Percentiles rank a stretch among this genome's conserved stretches.
Conservation (phyloP, 1,284 basidiomycete species). For the Leccinum griseonigrum region DNA sequence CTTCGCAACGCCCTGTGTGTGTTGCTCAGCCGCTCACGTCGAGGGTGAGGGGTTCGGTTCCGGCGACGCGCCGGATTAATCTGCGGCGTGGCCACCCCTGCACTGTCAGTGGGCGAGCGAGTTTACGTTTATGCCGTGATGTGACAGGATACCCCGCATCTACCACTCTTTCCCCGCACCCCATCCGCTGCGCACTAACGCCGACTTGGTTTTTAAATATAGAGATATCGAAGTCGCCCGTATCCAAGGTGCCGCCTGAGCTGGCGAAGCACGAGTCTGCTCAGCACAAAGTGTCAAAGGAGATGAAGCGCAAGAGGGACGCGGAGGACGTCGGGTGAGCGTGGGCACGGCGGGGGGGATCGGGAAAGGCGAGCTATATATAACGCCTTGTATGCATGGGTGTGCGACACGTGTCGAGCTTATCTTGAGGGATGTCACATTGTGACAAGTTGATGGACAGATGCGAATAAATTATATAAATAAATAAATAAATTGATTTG, state of each 20-base stretch:
- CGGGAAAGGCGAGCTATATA: background rate
- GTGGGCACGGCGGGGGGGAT: background rate
- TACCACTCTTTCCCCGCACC: constrained; percentile 20
- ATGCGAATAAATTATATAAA: background rate
- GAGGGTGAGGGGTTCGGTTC: constrained; percentile 1
- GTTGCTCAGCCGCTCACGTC: constrained; percentile 1
- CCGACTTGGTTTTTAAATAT: constrained; percentile 5
- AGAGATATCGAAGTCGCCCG: constrained; percentile 92
- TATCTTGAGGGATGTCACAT: background rate
- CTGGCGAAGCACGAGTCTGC: constrained; percentile 88
- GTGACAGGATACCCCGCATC: constrained; percentile 12
- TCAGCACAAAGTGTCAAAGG: constrained; percentile 81
- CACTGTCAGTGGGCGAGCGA: background rate
- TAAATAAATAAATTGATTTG: background rate
- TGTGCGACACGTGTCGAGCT: background rate
- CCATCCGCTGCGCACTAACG: constrained; percentile 15
- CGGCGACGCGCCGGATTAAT: background rate
- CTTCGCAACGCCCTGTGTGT: background rate
- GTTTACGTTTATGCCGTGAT: constrained; percentile 10
- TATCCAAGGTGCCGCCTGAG: constrained; percentile 86
- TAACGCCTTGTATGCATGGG: background rate
- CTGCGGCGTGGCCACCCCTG: background rate
- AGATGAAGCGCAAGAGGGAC: constrained; percentile 90
- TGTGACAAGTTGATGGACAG: background rate
- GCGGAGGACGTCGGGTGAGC: constrained; percentile 64